Base-by-base conservation (phyloP, 225 moss, liverwort and hornwort genomes). In the Pleurozium schreberi region DNA sequence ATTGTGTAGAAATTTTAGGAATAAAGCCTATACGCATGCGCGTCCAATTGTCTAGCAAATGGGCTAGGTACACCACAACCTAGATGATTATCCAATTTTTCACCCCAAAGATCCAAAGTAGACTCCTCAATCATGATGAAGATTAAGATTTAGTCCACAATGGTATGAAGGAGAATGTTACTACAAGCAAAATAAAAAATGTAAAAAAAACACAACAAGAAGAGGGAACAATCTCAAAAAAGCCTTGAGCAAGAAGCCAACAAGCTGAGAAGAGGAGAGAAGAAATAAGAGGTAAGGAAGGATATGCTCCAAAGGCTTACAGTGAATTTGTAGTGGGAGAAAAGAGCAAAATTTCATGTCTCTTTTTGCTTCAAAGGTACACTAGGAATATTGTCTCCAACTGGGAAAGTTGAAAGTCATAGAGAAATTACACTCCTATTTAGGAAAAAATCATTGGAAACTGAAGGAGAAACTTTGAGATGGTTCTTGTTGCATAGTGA, bases 21-120 rank as follows among this genome's bases (percentile, higher is more conserved):
- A 47, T 9, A 74, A 47, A n/a, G n/a, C n/a, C n/a, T n/a, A n/a
- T 4, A 18, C 0, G 0, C 1, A 30, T 28, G 6, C 10, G 30
- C 1, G 8, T 18, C 11, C 18, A 47, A 47, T 45, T 45, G 10
- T 45, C 3, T 0, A 45, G 0, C 5, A 73, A 45, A 18, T 16
- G 18, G 45, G 0, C 30, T 45, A 45, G 45, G 3, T 45, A 45
- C 2, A 27, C 18, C 6, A 18, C 31, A 74, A 74, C 0, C 27
- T 0, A 8, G 0, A 28, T 45, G 14, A 45, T 16, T 75, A 19
- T 31, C 4, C 33, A 75, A 75, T 49, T 19, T 19, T 75, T 11
- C 49, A 31, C 2, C 12, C 6, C 8, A 49, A 49, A 47, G 18
- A 74, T 74, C 4, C 10, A 30, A 18, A 1, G 1, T 36, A 77